Evolutionary conservation across 306 rosid genomes (phyloP).

Genomic region (Trifolium dubium): DNA sequence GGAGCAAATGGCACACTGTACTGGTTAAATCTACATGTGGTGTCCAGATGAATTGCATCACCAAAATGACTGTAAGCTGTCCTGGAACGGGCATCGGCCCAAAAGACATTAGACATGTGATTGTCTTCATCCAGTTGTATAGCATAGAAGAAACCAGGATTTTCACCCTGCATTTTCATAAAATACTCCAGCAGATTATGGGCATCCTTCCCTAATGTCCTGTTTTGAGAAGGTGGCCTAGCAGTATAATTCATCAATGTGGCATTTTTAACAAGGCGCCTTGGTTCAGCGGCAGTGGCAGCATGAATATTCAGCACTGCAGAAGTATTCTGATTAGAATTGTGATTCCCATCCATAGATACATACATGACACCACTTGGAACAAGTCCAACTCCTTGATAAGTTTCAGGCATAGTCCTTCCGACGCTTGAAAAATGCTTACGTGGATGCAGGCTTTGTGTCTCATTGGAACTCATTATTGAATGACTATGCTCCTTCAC

Average conservation of each 20-base stretch:
- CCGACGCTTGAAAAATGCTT: slow-evolving; percentile 86
- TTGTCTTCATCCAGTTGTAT: slow-evolving; percentile 92
- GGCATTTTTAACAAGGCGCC: slow-evolving; percentile 53
- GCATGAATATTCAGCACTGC: slow-evolving; percentile 53
- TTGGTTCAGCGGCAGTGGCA: slow-evolving; percentile 49
- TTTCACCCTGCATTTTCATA: slow-evolving; percentile 95
- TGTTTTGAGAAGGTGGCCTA: slow-evolving; percentile 58
- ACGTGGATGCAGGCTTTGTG: slow-evolving; percentile 65
- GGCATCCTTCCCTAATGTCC: slow-evolving; percentile 88
- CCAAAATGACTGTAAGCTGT: slow-evolving; percentile 83
- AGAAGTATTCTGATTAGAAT: slow-evolving; percentile 56
- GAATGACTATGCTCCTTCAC: too few relatives aligned
- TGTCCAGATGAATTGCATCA: slow-evolving; percentile 79
- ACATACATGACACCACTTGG: slow-evolving; percentile 94
- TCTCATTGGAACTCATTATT: slow-evolving; percentile 48
- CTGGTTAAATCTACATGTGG: slow-evolving; percentile 71
- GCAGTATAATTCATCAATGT: slow-evolving; percentile 50
- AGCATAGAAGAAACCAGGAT: slow-evolving; percentile 96
- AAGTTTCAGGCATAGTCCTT: slow-evolving; percentile 67
- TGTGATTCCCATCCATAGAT: slow-evolving; percentile 72
- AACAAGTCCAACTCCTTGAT: slow-evolving; percentile 73
- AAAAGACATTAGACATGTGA: slow-evolving; percentile 80
- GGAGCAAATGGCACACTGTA: slow-evolving; percentile 86
- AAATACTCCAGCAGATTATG: slow-evolving; percentile 89
- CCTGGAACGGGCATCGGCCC: slow-evolving; percentile 92